Evolutionary conservation across 2,329 filamentous ascomycete genomes (phyloP), one percentile per base, ranked within the genome.

Genomic region (Alternaria hordeiaustralica): DNA sequence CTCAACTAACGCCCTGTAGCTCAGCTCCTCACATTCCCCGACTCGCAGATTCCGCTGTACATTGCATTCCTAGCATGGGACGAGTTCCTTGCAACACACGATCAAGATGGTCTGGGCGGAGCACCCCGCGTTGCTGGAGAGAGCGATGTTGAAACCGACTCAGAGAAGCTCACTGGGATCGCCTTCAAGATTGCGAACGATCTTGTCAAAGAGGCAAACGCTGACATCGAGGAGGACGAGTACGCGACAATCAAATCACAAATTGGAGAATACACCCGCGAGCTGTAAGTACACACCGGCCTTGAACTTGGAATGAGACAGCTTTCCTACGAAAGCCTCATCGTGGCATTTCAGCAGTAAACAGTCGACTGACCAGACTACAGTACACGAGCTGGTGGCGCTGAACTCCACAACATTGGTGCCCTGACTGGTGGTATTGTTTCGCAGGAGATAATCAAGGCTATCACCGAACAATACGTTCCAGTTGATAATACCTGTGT

Each of bases 371-470:
- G 25, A 74, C 51, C 13, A 15, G 5, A 13, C 25, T n/a, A 51
- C 44, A 83, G 88, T 63, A 88, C 90, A 33, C 89, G 96, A 63
- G 92, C 93, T 36, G 89, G 88, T 51, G 92, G 93, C 26, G 92
- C 89, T 58, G 96, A 99, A 79, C 83, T 99, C 63, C 96, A 99
- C 83, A 98, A 97, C 77, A 92, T 96, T 60, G 92, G 94, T 30
- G 90, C 94, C 25, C 82, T 97, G 60, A 91, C 90, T 1, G 96
- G 96, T 28, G 96, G 96, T 4, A 91, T 99, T 84, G 91, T 96
- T 51, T 93, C 95, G n/a, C 96, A 99, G 81, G 96, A 99, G 82
- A 88, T 95, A 66, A 96, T 99, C 82, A 99, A 99, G 78, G 86
- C 89, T 79, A 88, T 95, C 47, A 90, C 88, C n/a, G 84, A 86